Evolutionary conservation across 2,329 filamentous ascomycete species (phyloP), one percentile per base, ranked within the genome.

Genomic region (Penicillium brasilianum): DNA sequence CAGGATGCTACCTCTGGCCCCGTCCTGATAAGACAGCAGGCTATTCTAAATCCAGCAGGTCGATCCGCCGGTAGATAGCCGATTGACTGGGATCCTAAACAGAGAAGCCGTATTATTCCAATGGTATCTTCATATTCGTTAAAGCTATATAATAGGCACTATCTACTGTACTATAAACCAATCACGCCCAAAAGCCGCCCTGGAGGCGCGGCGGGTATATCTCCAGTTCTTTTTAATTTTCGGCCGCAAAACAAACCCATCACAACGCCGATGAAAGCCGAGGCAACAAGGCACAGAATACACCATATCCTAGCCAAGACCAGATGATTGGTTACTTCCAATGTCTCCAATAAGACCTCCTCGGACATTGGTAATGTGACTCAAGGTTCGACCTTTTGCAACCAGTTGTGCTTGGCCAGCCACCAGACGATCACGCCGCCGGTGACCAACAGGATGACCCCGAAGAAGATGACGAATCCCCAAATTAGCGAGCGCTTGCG

Each of bases 351-450:
- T 28, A 28, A 34, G 5, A 14, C 13, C 30, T 41, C 3, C 16
- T 30, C 25, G n/a, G n/a, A n/a, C n/a, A n/a, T 8, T 9, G 32
- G 9, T n/a, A 36, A 18, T 18, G 10, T n/a, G 10, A 2, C 9
- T 48, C 32, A 59, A 43, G 62, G 62, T 55, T 66, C 62, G 7
- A 62, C 55, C 16, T 61, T 46, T 39, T 66, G 67, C 37, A 76
- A 50, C 74, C 75, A 77, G 54, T 76, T 67, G 58, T 76, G 72
- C 53, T 71, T 70, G n/a, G 64, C 68, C 11, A 78, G 65, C 73
- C 82, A 80, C 61, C 84, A 72, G 0, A 81, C 72, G 1, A 80
- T 75, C 11, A 84, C 78, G 1, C 81, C 72, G 0, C 75, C 81
- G 0, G 77, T 78, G 0, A 83, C 73, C 10, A 85, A 56, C 9